These are phyloP conservation scores for Mycena vitilis DNA, from an alignment of 768 basidiomycete genomes.

Conservation along the genomic window DNA sequence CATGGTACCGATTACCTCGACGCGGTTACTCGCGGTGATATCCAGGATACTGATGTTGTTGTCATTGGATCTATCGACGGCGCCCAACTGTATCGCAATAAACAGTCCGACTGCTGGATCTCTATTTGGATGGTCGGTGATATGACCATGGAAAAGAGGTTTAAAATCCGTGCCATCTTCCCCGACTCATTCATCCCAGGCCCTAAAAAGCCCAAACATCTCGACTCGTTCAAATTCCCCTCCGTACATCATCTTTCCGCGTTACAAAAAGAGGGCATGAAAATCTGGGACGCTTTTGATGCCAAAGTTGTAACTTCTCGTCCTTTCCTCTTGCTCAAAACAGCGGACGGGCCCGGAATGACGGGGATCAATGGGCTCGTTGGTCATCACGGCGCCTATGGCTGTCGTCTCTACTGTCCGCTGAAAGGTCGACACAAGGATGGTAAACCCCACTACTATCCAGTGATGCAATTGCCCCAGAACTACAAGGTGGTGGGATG, in stretches of 20 bases:
- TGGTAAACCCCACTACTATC: neutral
- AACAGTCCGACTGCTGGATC: conserved; percentile 29
- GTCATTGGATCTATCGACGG: conserved; percentile 34
- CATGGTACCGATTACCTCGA: conserved; percentile 45
- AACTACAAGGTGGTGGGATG: too few relatives aligned
- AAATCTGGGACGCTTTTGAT: neutral
- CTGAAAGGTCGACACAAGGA: too few relatives aligned
- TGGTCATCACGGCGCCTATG: neutral
- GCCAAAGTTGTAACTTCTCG: neutral
- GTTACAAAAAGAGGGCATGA: conserved; percentile 21
- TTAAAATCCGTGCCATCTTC: conserved; percentile 23
- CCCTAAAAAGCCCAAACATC: conserved; percentile 38
- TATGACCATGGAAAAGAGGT: neutral
- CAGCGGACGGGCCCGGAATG: too few relatives aligned
- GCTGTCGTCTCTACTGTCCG: too few relatives aligned
- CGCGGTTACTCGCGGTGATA: too few relatives aligned
- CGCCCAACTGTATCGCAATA: conserved; percentile 41
- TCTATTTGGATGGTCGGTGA: conserved; percentile 47
- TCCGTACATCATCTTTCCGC: conserved; percentile 38
- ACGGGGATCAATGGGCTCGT: neutral
- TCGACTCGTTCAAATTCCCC: conserved; percentile 39
- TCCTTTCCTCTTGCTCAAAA: neutral
- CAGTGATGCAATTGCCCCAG: too few relatives aligned
- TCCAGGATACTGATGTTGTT: too few relatives aligned
- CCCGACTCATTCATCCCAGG: conserved; percentile 37